Evolutionary conservation across 2,329 filamentous ascomycete species (phyloP), one percentile per base, ranked within the genome.

Genomic region (Chaetomium sp.): DNA sequence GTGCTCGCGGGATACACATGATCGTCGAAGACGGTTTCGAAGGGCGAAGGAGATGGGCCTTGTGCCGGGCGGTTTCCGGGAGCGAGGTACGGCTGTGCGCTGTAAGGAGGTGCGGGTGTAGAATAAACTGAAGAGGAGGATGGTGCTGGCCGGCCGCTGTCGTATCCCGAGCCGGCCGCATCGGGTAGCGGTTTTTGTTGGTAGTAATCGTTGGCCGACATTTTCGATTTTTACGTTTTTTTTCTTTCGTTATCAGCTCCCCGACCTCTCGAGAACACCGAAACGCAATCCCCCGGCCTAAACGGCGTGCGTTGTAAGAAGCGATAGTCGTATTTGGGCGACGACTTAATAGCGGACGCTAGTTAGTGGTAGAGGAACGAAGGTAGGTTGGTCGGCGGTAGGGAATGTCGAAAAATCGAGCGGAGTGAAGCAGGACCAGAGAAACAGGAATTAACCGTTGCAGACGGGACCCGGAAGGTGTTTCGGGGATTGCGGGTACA

Each of bases 21-120:
- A 74, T 90, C 88, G 75, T 90, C 87, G 74, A 90, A 90, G 63
- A 87, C 85, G 56, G 83, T 85, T 62, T 87, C 85, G 73, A 90
- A 89, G 10, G 88, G 87, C 23, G 86, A 83, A 21, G 83, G 67
- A 64, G 56, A 65, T 62, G 62, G 33, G 31, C 63, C 60, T 58
- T 66, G 69, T n/a, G 47, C 57, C 29, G 64, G 64, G 38, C 68
- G 72, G 21, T 74, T 62, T 74, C 75, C 57, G 23, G 71, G 70
- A 55, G 74, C 75, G 29, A 75, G 75, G 64, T 75, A 73, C 38
- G 74, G 74, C 57, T 76, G 76, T 31, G 74, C 75, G 55, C 72
- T 72, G 70, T 75, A 74, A 2, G 75, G 70, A 64, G 74, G 71
- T 63, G 75, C 73, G 19, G 65, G 60, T 10, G 66, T 61, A 29